These are phyloP conservation scores for Russula ochroleuca DNA, from an alignment of 768 basidiomycete genomes.

Conservation along the genomic window DNA sequence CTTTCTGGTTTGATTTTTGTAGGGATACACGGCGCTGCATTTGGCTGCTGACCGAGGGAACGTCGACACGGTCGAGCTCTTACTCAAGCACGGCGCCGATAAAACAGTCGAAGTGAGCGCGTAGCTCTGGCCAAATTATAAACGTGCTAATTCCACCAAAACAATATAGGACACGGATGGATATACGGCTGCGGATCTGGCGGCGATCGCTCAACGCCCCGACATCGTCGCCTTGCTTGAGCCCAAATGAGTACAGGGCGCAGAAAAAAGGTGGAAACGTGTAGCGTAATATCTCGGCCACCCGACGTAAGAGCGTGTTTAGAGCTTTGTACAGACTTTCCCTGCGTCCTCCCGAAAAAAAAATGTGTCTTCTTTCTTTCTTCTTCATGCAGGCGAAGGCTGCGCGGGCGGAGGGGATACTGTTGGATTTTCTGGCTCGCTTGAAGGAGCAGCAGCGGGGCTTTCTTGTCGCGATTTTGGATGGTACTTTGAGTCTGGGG, in stretches of 20 bases:
- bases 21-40: constrained; percentile 90
- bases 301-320: background rate
- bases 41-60: constrained; percentile 83
- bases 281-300: background rate
- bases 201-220: constrained; percentile 52
- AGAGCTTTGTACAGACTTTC: background rate
- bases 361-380: background rate
- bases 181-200: constrained; percentile 56
- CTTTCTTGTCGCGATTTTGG: constrained; percentile 31
- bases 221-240: constrained; percentile 45
- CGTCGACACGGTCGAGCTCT: constrained; percentile 47
- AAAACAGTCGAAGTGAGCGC: constrained; percentile 52
- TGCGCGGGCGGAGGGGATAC: background rate
- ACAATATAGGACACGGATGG: constrained; percentile 55
- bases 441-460: background rate
- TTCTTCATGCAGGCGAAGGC: constrained; percentile 10
- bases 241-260: constrained; percentile 8
- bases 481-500: constrained; percentile 54
- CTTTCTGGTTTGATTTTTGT: background rate
- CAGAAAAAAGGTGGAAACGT: background rate
- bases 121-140: constrained; percentile 3
- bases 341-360: background rate
- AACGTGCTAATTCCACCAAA: constrained; percentile 32
- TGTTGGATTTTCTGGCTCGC: background rate
- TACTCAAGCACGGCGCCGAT: constrained; percentile 66